Conservation (phyloP, 106 monocot species). For the Allium cepa region DNA sequence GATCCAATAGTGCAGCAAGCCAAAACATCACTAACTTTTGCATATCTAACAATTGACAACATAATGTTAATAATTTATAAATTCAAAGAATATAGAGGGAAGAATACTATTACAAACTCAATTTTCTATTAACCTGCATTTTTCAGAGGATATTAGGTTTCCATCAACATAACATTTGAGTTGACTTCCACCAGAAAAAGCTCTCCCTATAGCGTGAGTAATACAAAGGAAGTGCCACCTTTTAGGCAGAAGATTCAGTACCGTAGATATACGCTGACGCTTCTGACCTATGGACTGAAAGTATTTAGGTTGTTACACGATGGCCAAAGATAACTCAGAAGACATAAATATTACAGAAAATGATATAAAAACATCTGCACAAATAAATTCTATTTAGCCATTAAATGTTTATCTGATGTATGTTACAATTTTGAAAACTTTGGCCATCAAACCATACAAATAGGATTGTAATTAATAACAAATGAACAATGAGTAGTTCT, state of each 20-base stretch:
- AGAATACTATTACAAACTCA: neutral
- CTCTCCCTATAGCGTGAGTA: conserved; percentile 78
- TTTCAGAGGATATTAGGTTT: conserved; percentile 66
- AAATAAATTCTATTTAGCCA: no score
- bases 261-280: conserved; percentile 50
- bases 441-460: no score
- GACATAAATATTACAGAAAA: no score
- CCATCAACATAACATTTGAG: conserved; percentile 90
- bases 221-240: conserved; percentile 89
- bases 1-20: conserved; percentile 74
- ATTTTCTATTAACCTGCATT: conserved; percentile 59
- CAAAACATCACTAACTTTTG: conserved; percentile 71
- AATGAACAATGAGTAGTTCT: no score
- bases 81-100: neutral
- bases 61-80: neutral
- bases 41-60: conserved; percentile 41
- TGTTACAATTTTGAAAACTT: no score
- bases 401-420: no score
- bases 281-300: conserved; percentile 84
- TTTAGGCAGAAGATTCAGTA: conserved; percentile 54
- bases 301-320: neutral
- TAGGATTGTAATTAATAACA: no score
- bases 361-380: no score
- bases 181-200: conserved; percentile 89
- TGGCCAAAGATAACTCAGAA: neutral